phyloP scores from a whole-genome alignment of 441 rosid species.

The Monsonia emarginata region DNA sequence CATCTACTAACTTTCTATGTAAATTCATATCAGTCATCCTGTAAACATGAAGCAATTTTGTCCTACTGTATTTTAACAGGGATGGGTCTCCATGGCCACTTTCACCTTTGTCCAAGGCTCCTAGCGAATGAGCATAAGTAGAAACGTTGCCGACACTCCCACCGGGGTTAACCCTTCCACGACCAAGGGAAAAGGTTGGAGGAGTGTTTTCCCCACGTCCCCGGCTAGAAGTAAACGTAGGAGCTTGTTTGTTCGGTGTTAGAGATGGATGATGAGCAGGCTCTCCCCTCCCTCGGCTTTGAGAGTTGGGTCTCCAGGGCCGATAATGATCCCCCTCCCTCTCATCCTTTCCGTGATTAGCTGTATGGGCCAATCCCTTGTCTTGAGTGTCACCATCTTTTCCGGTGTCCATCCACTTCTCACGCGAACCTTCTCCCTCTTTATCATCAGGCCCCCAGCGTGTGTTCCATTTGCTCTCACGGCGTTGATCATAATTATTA shows the following conservation, averaged over 20 bases:
- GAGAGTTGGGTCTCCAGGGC: slow-evolving; percentile 77
- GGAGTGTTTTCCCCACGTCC: slow-evolving; percentile 58
- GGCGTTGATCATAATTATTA: slow-evolving; percentile 60
- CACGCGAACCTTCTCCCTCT: slow-evolving; percentile 45
- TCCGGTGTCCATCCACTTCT: slow-evolving; percentile 56
- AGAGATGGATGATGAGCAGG: slow-evolving; percentile 44
- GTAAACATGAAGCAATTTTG: slow-evolving; percentile 63
- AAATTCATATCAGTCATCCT: slow-evolving; percentile 48
- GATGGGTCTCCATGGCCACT: slow-evolving; percentile 37
- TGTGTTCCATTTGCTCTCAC: slow-evolving; percentile 96
- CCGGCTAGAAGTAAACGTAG: slow-evolving; percentile 51
- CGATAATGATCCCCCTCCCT: slow-evolving; percentile 63
- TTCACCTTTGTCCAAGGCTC: slow-evolving; percentile 46
- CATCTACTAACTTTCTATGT: slow-evolving; percentile 34
- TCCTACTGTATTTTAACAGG: slow-evolving; percentile 61
- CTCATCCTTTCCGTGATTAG: slow-evolving; percentile 54
- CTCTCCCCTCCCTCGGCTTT: slow-evolving; percentile 72
- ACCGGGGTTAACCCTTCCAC: slow-evolving; percentile 47
- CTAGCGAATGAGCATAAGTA: slow-evolving; percentile 37
- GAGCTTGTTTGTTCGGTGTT: slow-evolving; percentile 53
- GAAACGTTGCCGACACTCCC: slow-evolving; percentile 38
- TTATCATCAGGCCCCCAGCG: slow-evolving; percentile 94
- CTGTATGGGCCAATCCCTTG: slow-evolving; percentile 43
- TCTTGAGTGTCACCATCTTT: slow-evolving; percentile 60
- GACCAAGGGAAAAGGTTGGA: slow-evolving; percentile 50